These are phyloP conservation scores for Septoria linicola DNA, from an alignment of 2,329 filamentous ascomycete genomes.

Conservation along the genomic window DNA sequence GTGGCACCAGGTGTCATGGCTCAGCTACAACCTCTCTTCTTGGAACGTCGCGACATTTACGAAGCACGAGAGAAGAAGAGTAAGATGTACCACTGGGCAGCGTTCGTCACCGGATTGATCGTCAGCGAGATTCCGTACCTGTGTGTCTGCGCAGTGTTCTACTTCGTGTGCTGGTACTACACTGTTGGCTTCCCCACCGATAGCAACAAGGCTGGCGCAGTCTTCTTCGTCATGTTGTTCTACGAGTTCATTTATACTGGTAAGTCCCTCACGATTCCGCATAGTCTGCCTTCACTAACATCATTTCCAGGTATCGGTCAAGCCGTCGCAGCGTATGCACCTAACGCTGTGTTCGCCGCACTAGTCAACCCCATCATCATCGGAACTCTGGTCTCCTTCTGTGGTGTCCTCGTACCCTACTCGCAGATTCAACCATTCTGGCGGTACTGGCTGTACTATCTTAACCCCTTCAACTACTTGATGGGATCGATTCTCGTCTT, in stretches of 20 bases:
- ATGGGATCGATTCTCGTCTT: conserved; percentile 44
- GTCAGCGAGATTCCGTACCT: conserved; percentile 69
- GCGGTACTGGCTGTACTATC: conserved; percentile 44
- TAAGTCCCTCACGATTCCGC: background rate
- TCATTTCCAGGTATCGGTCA: conserved; percentile 51
- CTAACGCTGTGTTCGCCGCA: conserved; percentile 48
- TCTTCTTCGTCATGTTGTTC: conserved; percentile 48
- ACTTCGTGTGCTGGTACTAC: conserved; percentile 42
- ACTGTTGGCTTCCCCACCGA: conserved; percentile 45
- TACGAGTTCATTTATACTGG: conserved; percentile 57
- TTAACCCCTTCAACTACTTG: conserved; percentile 47
- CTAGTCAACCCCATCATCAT: conserved; percentile 45
- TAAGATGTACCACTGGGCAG: conserved; percentile 73
- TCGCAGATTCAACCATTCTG: conserved; percentile 38
- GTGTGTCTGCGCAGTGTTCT: conserved; percentile 58
- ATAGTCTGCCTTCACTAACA: background rate
- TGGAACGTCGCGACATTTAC: conserved; percentile 58
- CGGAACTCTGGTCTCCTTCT: conserved; percentile 36
- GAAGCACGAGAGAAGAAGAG: conserved; percentile 61
- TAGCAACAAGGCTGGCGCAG: conserved; percentile 50
- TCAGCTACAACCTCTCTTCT: conserved; percentile 60
- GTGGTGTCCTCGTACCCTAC: conserved; percentile 40
- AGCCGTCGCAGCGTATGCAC: conserved; percentile 50
- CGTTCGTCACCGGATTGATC: conserved; percentile 69
- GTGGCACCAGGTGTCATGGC: conserved; percentile 50